phyloP scores from a whole-genome alignment of 352 stramenopile genomes.

The Globisporangium nagaii region DNA sequence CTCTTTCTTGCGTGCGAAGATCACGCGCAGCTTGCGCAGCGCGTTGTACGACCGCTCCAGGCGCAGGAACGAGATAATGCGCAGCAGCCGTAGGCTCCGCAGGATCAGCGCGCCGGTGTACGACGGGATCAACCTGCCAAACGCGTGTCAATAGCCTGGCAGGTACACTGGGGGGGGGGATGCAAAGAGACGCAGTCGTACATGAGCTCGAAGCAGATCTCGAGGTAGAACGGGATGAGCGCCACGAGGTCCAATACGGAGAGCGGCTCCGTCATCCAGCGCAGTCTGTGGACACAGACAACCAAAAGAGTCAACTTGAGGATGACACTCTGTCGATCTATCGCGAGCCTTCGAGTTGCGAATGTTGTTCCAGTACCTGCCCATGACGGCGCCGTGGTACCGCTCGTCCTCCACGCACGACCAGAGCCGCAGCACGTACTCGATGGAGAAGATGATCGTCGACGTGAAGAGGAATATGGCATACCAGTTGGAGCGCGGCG shows the following conservation, averaged over 20 bases:
- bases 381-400: slow-evolving; percentile 27
- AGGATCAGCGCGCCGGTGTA: slow-evolving; percentile 42
- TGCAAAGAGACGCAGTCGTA: slow-evolving; percentile 18
- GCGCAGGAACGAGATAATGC: slow-evolving; percentile 51
- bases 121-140: slow-evolving; percentile 13
- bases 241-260: slow-evolving; percentile 52
- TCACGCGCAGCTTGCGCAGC: slow-evolving; percentile 45
- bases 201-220: slow-evolving; percentile 42
- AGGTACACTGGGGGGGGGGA: background rate
- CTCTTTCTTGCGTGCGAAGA: slow-evolving; percentile 56
- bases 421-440: slow-evolving; percentile 54
- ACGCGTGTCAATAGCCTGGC: background rate
- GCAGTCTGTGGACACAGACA: slow-evolving; percentile 19
- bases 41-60: slow-evolving; percentile 60
- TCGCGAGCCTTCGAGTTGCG: too few species aligned
- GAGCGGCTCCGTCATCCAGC: slow-evolving; percentile 52
- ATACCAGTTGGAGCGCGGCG: slow-evolving; percentile 24
- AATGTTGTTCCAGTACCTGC: slow-evolving; percentile 20
- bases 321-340: background rate
- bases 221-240: slow-evolving; percentile 56
- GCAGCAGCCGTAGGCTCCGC: slow-evolving; percentile 47
- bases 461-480: slow-evolving; percentile 44
- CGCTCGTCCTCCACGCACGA: slow-evolving; percentile 57
- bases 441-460: slow-evolving; percentile 53
- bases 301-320: too few species aligned